These are phyloP conservation scores for Eucalyptus paniculata DNA, from an alignment of 345 rosid species.

Conservation along the genomic window DNA sequence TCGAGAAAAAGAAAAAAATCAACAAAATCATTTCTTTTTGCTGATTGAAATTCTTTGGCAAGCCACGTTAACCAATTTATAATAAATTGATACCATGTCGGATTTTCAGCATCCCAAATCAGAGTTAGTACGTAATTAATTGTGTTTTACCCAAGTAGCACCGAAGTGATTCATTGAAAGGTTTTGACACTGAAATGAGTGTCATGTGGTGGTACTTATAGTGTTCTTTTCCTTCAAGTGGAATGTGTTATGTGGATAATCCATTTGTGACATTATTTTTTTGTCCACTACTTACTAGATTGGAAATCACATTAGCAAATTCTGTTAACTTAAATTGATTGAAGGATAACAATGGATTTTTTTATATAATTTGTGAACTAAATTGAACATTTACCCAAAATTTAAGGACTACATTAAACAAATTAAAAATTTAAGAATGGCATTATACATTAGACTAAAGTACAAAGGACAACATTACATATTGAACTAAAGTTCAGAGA, in stretches of 20 bases:
- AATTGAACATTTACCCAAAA: background rate
- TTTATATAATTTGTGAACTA: background rate
- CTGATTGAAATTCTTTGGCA: background rate
- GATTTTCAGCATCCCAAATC: background rate
- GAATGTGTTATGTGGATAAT: background rate
- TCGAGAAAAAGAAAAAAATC: background rate
- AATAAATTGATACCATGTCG: background rate
- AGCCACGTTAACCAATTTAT: background rate
- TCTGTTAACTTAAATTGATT: background rate
- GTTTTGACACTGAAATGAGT: background rate
- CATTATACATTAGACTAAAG: background rate
- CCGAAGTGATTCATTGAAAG: accelerated
- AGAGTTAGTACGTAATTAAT: accelerated
- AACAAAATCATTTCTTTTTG: background rate
- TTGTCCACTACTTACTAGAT: background rate
- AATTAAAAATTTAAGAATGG: background rate
- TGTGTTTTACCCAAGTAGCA: background rate
- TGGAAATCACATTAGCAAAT: background rate
- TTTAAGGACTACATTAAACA: background rate
- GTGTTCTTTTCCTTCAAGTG: background rate
- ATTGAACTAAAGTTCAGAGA: background rate
- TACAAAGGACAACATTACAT: background rate
- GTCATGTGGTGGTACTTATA: background rate
- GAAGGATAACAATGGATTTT: background rate
- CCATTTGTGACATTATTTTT: background rate